These are phyloP conservation scores for Carex parvula DNA, from an alignment of 176 grass and related monocot species.

Conservation along the genomic window DNA sequence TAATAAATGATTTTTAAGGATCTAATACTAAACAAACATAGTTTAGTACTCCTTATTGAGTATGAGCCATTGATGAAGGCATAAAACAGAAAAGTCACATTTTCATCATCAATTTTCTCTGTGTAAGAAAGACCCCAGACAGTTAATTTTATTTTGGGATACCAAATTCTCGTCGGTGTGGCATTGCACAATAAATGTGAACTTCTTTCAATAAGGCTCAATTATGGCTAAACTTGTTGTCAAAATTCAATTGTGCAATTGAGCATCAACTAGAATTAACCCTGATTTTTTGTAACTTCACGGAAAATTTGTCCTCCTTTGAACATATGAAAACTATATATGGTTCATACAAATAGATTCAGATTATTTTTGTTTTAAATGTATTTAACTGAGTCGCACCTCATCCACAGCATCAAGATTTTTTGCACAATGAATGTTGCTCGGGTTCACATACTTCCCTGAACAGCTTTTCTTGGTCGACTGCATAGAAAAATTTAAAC, in stretches of 20 bases:
- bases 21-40: too few relatives aligned
- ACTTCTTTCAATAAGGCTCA: too few relatives aligned
- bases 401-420: slow-evolving; percentile 31
- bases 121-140: not conserved
- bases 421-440: slow-evolving; percentile 39
- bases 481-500: not conserved
- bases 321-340: not conserved
- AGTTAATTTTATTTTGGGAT: not conserved
- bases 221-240: not conserved
- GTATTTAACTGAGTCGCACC: slow-evolving; percentile 11
- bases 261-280: not conserved
- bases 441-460: slow-evolving; percentile 33
- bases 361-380: not conserved
- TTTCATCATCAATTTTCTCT: not conserved
- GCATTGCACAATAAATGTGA: too few relatives aligned
- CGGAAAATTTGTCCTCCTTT: not conserved
- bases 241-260: not conserved
- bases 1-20: too few relatives aligned
- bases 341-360: not conserved
- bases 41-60: too few relatives aligned
- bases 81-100: too few relatives aligned
- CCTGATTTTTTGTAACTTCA: not conserved
- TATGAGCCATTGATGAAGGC: not conserved
- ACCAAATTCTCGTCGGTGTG: not conserved
- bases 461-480: slow-evolving; percentile 36